phyloP scores from a whole-genome alignment of 2,329 filamentous ascomycete species.

The Didymella glomerata region DNA sequence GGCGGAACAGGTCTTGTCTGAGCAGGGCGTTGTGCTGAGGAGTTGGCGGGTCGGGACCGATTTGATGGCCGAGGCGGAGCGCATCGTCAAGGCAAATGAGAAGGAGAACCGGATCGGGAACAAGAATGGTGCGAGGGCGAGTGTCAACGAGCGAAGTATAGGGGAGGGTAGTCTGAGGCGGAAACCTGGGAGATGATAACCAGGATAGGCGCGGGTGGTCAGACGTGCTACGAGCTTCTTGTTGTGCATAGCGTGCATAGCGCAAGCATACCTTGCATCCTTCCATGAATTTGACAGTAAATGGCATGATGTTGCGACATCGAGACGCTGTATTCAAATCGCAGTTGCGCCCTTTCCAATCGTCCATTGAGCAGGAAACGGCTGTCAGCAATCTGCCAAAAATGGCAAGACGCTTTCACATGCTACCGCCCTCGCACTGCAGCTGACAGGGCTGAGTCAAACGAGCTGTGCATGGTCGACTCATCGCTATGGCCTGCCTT shows the following conservation, averaged over 20 bases:
- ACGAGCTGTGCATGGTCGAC: background rate
- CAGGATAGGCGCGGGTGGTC: background rate
- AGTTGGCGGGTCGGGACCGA: slow-evolving; percentile 79
- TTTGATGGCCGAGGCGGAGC: slow-evolving; percentile 71
- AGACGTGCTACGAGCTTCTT: background rate
- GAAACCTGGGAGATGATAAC: slow-evolving; percentile 3
- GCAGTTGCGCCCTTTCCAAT: background rate
- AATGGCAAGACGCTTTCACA: background rate
- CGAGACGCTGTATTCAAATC: background rate
- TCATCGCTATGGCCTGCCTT: slow-evolving; percentile 1
- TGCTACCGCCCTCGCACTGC: background rate
- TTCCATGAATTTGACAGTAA: background rate
- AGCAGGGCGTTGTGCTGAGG: slow-evolving; percentile 71
- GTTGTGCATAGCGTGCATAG: background rate
- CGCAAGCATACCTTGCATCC: background rate
- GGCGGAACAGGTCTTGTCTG: slow-evolving; percentile 70
- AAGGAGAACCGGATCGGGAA: slow-evolving; percentile 15
- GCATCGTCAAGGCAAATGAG: slow-evolving; percentile 62
- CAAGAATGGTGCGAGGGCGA: slow-evolving; percentile 6
- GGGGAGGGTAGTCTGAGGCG: slow-evolving; percentile 9
- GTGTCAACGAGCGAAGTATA: slow-evolving; percentile 1
- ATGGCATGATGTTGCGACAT: background rate
- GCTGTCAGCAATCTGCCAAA: background rate
- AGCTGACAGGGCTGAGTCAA: background rate
- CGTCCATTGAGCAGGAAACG: background rate